Percentiles rank a stretch among this genome's conserved stretches.
phyloP scores from a whole-genome alignment of 1,139 yeast genomes.

The Schizosaccharomyces versatilis region DNA sequence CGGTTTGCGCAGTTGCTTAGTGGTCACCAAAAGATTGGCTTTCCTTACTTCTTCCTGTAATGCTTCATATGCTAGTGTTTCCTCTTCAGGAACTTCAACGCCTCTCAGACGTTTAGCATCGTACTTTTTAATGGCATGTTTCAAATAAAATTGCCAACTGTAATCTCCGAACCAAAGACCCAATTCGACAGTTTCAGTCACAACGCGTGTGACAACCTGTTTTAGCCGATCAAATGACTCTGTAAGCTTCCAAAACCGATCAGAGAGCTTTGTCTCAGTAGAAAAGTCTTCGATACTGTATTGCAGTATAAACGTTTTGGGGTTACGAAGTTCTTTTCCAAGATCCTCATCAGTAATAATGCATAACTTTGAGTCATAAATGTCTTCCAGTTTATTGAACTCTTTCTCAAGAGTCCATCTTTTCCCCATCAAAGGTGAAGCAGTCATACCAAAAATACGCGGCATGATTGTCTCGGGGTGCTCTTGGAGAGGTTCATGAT shows the following conservation, averaged over 20 bases:
- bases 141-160: constrained; percentile 2
- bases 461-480: constrained; percentile 5
- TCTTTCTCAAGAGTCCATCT: background rate
- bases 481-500: background rate
- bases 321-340: background rate
- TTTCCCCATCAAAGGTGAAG: constrained; percentile 10
- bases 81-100: background rate
- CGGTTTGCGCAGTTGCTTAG: constrained; percentile 2
- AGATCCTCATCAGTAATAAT: background rate
- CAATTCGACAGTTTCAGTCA: background rate
- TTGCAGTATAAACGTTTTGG: background rate
- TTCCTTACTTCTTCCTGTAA: background rate
- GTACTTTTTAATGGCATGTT: background rate
- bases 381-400: constrained; percentile 5
- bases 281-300: too few relatives aligned
- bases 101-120: background rate
- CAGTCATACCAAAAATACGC: constrained; percentile 12
- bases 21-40: background rate
- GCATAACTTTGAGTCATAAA: constrained; percentile 2
- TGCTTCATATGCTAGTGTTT: background rate
- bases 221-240: too few relatives aligned
- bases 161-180: constrained; percentile 9
- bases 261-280: too few relatives aligned
- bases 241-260: too few relatives aligned
- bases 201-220: background rate